Evolutionary conservation across 352 stramenopile genomes (phyloP).

Genomic region (Phytopythium helicoides): DNA sequence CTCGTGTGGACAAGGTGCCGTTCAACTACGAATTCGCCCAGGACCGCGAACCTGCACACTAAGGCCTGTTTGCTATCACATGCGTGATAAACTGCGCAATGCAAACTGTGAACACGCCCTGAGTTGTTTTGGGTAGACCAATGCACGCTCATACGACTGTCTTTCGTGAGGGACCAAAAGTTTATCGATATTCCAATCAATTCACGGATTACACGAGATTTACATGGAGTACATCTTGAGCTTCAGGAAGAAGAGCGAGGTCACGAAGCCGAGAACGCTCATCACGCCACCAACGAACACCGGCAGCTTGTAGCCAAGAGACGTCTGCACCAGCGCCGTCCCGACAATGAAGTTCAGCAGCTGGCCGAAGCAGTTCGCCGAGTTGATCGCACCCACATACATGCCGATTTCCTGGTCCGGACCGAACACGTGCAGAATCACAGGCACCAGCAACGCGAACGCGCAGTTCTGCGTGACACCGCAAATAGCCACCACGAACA

Average conservation of each 20-base stretch:
- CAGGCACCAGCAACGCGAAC: constrained; percentile 51
- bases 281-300: constrained; percentile 58
- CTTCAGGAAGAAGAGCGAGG: constrained; percentile 43
- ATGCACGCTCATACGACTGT: too few species aligned
- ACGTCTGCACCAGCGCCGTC: constrained; percentile 47
- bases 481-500: constrained; percentile 38
- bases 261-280: constrained; percentile 46
- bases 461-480: constrained; percentile 44
- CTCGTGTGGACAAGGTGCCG: background rate
- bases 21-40: constrained; percentile 2
- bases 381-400: constrained; percentile 58
- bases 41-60: too few species aligned
- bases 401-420: constrained; percentile 44
- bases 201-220: too few species aligned
- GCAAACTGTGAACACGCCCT: too few species aligned
- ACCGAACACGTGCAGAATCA: constrained; percentile 62
- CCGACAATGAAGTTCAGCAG: constrained; percentile 62
- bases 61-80: too few species aligned
- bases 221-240: constrained; percentile 75
- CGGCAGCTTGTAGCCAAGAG: constrained; percentile 54
- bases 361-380: constrained; percentile 57
- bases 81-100: too few species aligned
- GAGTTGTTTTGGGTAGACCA: too few species aligned
- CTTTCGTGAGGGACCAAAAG: too few species aligned
- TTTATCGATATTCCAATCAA: too few species aligned